Evolutionary conservation across 305 asterid genomes (phyloP).

Genomic region (Fraxinus nigra): DNA sequence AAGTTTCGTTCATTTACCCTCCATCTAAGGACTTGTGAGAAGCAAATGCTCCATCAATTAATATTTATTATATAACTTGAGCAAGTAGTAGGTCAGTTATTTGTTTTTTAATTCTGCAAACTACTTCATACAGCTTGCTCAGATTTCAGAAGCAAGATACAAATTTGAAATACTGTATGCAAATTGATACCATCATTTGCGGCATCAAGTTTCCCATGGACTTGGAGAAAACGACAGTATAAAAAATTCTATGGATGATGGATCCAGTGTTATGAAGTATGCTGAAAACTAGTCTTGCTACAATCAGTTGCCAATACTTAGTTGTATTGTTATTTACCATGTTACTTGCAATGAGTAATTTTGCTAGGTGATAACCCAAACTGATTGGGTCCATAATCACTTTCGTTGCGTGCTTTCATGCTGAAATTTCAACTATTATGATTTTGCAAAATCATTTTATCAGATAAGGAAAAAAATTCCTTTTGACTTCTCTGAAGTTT

Average conservation of each 20-base stretch:
- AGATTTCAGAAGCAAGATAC: background rate
- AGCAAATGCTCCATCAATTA: background rate
- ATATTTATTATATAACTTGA: background rate
- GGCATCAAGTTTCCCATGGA: background rate
- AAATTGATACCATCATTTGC: background rate
- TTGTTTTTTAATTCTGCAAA: background rate
- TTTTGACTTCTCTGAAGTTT: background rate
- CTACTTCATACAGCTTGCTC: background rate
- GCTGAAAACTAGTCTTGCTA: background rate
- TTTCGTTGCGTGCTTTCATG: background rate
- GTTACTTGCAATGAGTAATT: background rate
- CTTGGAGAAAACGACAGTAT: background rate
- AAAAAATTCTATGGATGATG: background rate
- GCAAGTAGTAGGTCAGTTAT: background rate
- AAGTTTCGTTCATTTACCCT: background rate
- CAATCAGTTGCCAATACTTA: background rate
- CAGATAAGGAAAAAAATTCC: constrained; percentile 1
- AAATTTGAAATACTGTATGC: background rate
- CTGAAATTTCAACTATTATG: constrained; percentile 9
- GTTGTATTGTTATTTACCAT: background rate
- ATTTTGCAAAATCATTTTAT: background rate
- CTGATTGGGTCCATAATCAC: background rate
- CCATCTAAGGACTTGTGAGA: background rate
- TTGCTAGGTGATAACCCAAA: background rate
- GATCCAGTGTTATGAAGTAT: background rate